phyloP scores from a whole-genome alignment of 2,329 filamentous ascomycete genomes.

The Colletotrichum lupini region DNA sequence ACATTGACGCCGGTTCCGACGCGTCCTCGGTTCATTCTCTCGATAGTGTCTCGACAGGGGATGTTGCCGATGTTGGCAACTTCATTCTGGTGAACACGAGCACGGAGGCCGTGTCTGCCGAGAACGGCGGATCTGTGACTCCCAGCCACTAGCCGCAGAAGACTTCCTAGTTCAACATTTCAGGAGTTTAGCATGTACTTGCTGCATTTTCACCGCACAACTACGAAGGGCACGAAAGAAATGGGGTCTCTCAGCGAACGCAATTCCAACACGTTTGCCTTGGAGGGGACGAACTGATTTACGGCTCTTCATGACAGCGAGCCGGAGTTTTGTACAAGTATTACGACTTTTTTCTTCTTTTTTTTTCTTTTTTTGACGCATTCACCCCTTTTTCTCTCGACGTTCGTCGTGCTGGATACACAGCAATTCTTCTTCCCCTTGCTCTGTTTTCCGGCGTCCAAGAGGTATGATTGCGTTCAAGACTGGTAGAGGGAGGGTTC shows the following conservation, averaged over 20 bases:
- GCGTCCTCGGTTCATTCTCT: neutral
- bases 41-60: neutral
- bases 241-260: neutral
- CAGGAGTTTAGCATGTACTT: neutral
- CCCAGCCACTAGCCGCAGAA: neutral
- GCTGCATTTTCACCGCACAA: neutral
- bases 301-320: constrained; percentile 12
- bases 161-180: neutral
- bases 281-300: neutral
- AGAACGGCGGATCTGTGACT: constrained; percentile 21
- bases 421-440: neutral
- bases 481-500: constrained; percentile 1
- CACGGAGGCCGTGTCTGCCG: constrained; percentile 1
- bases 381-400: neutral
- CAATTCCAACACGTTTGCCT: neutral
- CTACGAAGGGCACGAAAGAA: neutral
- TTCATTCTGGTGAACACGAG: constrained; percentile 10
- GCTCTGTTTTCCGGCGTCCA: constrained; percentile 11
- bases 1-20: neutral
- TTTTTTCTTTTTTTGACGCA: neutral
- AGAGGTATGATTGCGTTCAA: constrained; percentile 5
- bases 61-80: neutral
- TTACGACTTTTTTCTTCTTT: constrained; percentile 4
- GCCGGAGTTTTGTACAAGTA: constrained; percentile 27
- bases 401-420: neutral